Evolutionary conservation across 78 protist genomes (phyloP), one percentile per base, ranked within the genome.

Genomic region (Dictyostelium capitatum): DNA sequence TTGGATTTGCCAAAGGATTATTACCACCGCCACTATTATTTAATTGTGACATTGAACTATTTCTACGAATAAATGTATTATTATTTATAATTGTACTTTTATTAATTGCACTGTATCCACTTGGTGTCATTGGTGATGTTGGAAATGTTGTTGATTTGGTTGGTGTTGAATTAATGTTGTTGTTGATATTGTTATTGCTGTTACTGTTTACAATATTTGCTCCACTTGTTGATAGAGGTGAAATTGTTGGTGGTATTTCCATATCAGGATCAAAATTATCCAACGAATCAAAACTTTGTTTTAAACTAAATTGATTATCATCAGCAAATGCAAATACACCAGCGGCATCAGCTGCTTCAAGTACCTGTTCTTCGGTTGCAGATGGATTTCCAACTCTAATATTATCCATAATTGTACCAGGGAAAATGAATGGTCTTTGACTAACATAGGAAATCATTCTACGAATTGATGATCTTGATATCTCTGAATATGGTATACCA

Each of bases 261-360:
- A 62, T 37, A 46, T 84, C 91, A 48, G 51, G 30, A 47, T 47
- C 79, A 56, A 28, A 20, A 37, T 67, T 46, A 30, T 64, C 57
- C 62, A 32, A 41, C 0, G 73, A 64, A 28, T 64, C 73, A 14
- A 64, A 64, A 28, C 73, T 64, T 23, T 23, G 37, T 12, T 64
- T 72, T 41, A 43, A 72, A 41, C 48, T 20, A 72, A 41, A 20
- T 17, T 41, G 15, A 46, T 73, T 28, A 73, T 89, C 89, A 4
- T 74, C 81, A 23, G 89, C 95, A 90, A 90, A 90, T n/a, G 89
- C 95, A 79, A 90, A 90, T 14, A 90, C 90, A 41, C 95, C 95
- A 43, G 95, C 95, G 3, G 90, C 89, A 73, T 80, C 79, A 23
- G 95, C 95, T 23, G 95, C 95, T 48, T 73, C 89, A 28, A 82